Conservation (phyloP, 202 grass and related monocot genomes). For the Hordeum pubiflorum region DNA sequence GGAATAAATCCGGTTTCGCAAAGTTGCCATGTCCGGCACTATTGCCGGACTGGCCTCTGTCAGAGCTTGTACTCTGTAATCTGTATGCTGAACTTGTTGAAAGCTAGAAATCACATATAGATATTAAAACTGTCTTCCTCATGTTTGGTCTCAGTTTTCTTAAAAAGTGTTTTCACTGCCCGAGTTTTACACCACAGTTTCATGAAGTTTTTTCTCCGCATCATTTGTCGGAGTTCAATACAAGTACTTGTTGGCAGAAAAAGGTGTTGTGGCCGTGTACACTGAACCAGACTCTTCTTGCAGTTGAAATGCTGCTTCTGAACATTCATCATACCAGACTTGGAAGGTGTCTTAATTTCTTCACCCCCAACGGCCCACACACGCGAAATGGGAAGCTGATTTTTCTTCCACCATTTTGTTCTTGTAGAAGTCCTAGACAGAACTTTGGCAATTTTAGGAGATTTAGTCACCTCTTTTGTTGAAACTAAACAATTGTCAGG, state of each 20-base stretch:
- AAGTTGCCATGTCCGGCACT: background rate
- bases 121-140: background rate
- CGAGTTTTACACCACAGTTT: background rate
- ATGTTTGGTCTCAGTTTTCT: background rate
- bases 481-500: too few relatives aligned
- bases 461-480: background rate
- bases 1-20: conserved; percentile 32
- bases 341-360: background rate
- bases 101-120: conserved; percentile 28
- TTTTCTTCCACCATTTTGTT: background rate
- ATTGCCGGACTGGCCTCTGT: background rate
- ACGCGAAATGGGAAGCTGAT: background rate
- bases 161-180: background rate
- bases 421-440: background rate
- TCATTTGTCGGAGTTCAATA: background rate
- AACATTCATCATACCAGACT: background rate
- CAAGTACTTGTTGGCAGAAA: background rate
- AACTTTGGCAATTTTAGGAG: background rate
- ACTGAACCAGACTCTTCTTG: background rate
- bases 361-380: background rate
- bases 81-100: conserved; percentile 3
- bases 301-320: conserved; percentile 15
- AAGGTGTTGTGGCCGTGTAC: background rate
- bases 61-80: conserved; percentile 12
- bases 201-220: background rate